phyloP scores from a whole-genome alignment of 257 asterid genomes.

The Solanum arcanum region DNA sequence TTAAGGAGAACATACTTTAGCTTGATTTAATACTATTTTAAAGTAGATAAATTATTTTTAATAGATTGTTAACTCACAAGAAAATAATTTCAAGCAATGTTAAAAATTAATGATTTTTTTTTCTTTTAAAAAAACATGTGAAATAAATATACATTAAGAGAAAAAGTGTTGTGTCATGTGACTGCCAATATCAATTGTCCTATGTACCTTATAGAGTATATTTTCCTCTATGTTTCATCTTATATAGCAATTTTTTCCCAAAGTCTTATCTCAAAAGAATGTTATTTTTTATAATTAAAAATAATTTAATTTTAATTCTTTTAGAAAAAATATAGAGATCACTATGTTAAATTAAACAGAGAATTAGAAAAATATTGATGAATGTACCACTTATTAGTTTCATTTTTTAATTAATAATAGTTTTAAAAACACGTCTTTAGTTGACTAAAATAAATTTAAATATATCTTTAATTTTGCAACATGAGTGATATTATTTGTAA shows the following conservation, averaged over 20 bases:
- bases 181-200: not conserved
- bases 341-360: too few species aligned
- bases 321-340: too few species aligned
- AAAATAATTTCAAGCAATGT: not conserved
- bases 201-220: not conserved
- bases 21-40: not conserved
- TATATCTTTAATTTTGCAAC: too few species aligned
- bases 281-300: not conserved
- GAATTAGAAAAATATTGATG: too few species aligned
- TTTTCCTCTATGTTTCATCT: not conserved
- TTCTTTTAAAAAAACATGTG: not conserved
- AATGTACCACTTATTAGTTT: too few species aligned
- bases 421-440: too few species aligned
- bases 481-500: too few species aligned
- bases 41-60: too few species aligned
- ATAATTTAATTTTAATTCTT: not conserved
- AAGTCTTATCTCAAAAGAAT: not conserved
- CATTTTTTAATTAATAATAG: too few species aligned
- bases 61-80: accelerated
- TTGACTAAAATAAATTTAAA: too few species aligned
- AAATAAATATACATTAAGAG: not conserved
- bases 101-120: not conserved
- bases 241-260: not conserved
- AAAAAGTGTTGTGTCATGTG: not conserved
- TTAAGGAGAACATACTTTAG: accelerated